phyloP scores from a whole-genome alignment of 345 rosid species.

The Eucalyptus decipiens region DNA sequence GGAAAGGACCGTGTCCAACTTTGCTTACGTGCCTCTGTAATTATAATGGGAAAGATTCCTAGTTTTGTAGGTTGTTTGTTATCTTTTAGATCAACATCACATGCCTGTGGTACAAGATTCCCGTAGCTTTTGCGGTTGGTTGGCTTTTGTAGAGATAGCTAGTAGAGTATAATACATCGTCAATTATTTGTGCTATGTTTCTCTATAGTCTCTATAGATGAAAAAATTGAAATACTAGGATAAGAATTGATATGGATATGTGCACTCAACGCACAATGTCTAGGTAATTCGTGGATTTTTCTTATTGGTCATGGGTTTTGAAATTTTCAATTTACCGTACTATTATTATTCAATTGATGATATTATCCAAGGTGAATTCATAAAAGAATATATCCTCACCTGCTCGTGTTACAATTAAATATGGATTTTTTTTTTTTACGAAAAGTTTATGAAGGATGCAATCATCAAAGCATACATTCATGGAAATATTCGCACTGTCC shows the following conservation, averaged over 20 bases:
- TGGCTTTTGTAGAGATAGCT: neutral
- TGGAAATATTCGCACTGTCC: neutral
- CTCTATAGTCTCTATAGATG: neutral
- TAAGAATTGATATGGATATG: neutral
- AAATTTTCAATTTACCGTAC: neutral
- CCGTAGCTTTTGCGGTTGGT: neutral
- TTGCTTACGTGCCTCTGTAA: neutral
- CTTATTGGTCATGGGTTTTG: neutral
- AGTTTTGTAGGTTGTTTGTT: neutral
- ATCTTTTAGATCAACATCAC: neutral
- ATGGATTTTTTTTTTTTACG: neutral
- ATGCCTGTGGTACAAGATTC: neutral
- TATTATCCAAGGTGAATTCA: neutral
- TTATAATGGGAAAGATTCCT: neutral
- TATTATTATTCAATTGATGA: neutral
- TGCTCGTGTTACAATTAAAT: neutral
- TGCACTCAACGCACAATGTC: fast-evolving
- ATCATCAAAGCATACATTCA: neutral
- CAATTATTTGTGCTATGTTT: neutral
- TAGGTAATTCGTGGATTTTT: neutral
- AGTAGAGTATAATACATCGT: neutral
- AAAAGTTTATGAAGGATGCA: neutral
- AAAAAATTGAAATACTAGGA: neutral
- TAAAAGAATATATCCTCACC: neutral
- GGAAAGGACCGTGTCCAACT: neutral